Base-by-base conservation (phyloP, 2,329 filamentous ascomycete genomes). In the Aureobasidium subglaciale region DNA sequence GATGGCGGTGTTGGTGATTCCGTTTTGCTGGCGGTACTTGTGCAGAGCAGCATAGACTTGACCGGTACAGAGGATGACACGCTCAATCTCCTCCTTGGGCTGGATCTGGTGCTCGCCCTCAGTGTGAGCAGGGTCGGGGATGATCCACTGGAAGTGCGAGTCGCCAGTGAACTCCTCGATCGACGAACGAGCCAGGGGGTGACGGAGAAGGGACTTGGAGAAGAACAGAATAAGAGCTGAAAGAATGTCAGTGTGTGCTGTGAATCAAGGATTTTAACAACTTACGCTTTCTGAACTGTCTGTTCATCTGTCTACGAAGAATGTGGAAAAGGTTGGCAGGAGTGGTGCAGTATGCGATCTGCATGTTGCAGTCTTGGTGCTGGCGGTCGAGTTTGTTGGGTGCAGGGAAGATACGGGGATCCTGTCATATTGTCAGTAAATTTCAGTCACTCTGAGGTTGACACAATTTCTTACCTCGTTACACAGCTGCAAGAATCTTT, bases 361-460 rank as follows among this genome's bases (percentile, higher is more conserved):
- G 93, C 85, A 99, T 95, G 78, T 99, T 99, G 81, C 90, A 96
- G 76, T 99, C 93, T 77, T 99, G 93, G 78, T 99, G 93, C 75
- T 97, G 93, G 64, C 93, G 90, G 55, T 95, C 86, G 59, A 97
- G 83, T 79, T 93, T 96, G 63, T 96, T 90, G 29, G 82, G 78
- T 1, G 84, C 80, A 53, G 93, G 93, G 85, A 90, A 99, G 66
- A 93, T 82, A 61, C 93, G 88, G 56, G 93, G 91, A 69, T 99
- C 93, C 50, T 55, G 34, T 16, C 7, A n/a, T n/a, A 10, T 30
- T 24, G 24, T 43, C n/a, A 54, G 20, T 16, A 9, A 35, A 24
- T 10, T n/a, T n/a, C n/a, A n/a, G n/a, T n/a, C n/a, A n/a, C n/a
- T n/a, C n/a, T n/a, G n/a, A n/a, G n/a, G n/a, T n/a, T n/a, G n/a